Percentiles rank a stretch among this genome's conserved stretches.
Evolutionary conservation across 2,329 filamentous ascomycete species (phyloP).

Genomic region (Cylindrodendrum hubeiense): DNA sequence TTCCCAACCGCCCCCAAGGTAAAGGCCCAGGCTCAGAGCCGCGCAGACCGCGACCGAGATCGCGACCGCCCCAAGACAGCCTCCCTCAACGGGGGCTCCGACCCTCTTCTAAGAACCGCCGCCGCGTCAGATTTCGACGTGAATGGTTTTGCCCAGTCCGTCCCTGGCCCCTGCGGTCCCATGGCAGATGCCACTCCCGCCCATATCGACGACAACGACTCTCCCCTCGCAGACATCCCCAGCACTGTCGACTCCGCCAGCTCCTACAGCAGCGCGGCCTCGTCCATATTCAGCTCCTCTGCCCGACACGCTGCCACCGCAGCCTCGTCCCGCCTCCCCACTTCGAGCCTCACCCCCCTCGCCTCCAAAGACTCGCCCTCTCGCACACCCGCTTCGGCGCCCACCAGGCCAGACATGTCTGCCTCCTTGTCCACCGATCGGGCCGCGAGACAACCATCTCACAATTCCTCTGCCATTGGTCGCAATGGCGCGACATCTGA

Average conservation of each 20-base stretch:
- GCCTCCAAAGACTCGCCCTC: conserved; percentile 66
- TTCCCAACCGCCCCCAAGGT: conserved; percentile 82
- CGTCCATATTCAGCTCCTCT: conserved; percentile 75
- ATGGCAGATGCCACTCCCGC: conserved; percentile 43
- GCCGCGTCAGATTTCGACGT: conserved; percentile 41
- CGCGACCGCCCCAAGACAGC: conserved; percentile 47
- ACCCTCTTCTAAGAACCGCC: conserved; percentile 38
- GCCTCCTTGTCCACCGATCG: conserved; percentile 61
- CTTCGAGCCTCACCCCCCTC: conserved; percentile 63
- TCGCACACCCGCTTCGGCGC: conserved; percentile 59
- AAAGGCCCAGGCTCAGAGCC: conserved; percentile 58
- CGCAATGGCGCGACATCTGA: conserved; percentile 51
- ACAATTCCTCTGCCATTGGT: conserved; percentile 44
- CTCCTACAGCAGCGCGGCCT: conserved; percentile 77
- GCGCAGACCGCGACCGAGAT: conserved; percentile 49
- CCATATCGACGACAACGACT: conserved; percentile 68
- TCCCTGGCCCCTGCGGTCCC: conserved; percentile 34
- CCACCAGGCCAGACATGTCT: conserved; percentile 67
- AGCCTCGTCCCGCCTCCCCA: conserved; percentile 56
- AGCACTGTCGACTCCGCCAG: conserved; percentile 80
- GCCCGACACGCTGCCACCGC: conserved; percentile 56
- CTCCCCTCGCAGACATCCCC: conserved; percentile 73
- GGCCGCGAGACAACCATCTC: conserved; percentile 43
- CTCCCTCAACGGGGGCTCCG: conserved; percentile 38
- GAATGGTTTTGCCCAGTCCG: conserved; percentile 37